phyloP scores from a whole-genome alignment of 306 rosid genomes.

The Argentina anserina region DNA sequence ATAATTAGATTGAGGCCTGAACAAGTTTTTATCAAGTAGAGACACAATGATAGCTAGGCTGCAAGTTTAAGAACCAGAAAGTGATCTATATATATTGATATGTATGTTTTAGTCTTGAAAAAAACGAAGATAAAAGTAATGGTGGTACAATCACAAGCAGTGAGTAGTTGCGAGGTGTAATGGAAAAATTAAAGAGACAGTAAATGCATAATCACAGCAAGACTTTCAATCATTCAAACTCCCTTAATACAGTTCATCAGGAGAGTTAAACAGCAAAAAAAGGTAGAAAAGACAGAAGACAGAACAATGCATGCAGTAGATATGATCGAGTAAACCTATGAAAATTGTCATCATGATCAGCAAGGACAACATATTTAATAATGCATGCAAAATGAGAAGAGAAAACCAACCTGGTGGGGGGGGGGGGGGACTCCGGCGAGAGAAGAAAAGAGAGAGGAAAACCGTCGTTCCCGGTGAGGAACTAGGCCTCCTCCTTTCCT shows the following conservation, averaged over 20 bases:
- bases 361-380: not conserved
- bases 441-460: not conserved
- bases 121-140: not conserved
- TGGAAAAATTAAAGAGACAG: constrained; percentile 11
- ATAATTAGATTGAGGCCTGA: not conserved
- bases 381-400: not conserved
- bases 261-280: not conserved
- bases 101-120: too few relatives aligned
- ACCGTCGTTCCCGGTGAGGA: constrained; percentile 24
- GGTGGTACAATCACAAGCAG: not conserved
- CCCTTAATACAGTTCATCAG: not conserved
- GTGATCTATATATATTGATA: not conserved
- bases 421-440: not conserved
- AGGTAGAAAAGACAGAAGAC: not conserved
- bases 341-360: not conserved
- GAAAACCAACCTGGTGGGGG: not conserved
- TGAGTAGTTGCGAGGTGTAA: constrained; percentile 18
- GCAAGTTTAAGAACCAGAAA: not conserved
- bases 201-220: constrained; percentile 8
- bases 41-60: not conserved
- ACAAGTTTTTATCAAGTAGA: not conserved
- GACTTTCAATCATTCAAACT: not conserved
- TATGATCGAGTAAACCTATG: not conserved
- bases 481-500: constrained; percentile 20
- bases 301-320: not conserved